Percentiles rank a stretch among this genome's conserved stretches.
phyloP scores from a whole-genome alignment of 176 grass and related monocot genomes.

The Aegilops bicornis region DNA sequence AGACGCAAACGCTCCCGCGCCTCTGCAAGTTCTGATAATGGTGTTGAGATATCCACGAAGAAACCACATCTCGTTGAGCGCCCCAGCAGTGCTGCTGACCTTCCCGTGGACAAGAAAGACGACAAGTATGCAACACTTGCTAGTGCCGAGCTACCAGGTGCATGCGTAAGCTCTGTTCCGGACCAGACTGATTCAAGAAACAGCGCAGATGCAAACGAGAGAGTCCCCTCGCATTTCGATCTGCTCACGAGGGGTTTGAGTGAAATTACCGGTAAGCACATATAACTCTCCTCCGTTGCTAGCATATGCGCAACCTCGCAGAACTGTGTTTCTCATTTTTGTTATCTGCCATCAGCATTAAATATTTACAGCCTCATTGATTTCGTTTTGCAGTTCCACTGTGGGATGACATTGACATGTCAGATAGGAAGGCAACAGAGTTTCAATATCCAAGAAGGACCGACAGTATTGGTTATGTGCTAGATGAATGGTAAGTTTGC shows the following conservation, averaged over 20 bases:
- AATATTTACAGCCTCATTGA: background rate
- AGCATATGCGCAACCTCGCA: background rate
- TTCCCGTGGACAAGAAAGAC: slow-evolving; percentile 16
- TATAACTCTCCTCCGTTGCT: background rate
- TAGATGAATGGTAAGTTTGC: slow-evolving; percentile 60
- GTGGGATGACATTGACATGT: slow-evolving; percentile 45
- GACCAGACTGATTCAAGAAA: slow-evolving; percentile 22
- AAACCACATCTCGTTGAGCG: slow-evolving; percentile 23
- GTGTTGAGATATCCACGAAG: slow-evolving; percentile 16
- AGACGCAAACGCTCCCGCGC: slow-evolving; percentile 24
- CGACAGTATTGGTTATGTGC: slow-evolving; percentile 66
- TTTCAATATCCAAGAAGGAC: background rate
- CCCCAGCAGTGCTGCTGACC: background rate
- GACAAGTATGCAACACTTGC: background rate
- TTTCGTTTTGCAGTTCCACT: slow-evolving; percentile 45
- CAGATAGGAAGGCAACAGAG: slow-evolving; percentile 13
- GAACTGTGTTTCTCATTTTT: background rate
- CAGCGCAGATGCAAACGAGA: slow-evolving; percentile 20
- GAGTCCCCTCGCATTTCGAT: slow-evolving; percentile 27
- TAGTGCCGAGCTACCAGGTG: background rate
- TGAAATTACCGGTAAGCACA: slow-evolving; percentile 47
- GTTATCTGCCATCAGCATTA: background rate
- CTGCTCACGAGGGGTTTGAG: slow-evolving; percentile 65
- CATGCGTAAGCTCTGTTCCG: background rate
- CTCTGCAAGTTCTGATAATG: background rate